Conservation (phyloP, 768 basidiomycete genomes). For the Mycena haematopus region DNA sequence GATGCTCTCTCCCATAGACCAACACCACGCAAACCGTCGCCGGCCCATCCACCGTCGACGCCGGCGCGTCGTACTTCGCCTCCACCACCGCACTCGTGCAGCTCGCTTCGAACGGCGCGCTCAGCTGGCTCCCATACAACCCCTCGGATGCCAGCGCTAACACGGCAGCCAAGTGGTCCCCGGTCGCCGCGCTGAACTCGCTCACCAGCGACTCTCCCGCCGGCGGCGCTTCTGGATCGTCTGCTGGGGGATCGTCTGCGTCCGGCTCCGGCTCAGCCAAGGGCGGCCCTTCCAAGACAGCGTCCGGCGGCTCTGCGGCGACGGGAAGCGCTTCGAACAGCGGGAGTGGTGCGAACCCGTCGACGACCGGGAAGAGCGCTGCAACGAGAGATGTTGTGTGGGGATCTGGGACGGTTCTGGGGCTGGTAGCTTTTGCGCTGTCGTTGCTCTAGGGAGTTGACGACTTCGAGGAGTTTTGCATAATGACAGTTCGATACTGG, state of each 20-base stretch:
- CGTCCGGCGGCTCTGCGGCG: not conserved
- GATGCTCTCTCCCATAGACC: slow-evolving; percentile 36
- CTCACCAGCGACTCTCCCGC: slow-evolving; percentile 34
- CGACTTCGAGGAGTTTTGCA: not conserved
- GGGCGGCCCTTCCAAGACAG: not conserved
- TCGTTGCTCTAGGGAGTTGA: slow-evolving; percentile 16
- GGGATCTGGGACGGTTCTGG: slow-evolving; percentile 19
- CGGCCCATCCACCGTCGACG: slow-evolving; percentile 66
- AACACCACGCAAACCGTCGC: slow-evolving; percentile 69
- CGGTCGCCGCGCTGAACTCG: slow-evolving; percentile 51
- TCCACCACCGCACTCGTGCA: slow-evolving; percentile 68
- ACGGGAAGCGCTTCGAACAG: slow-evolving; percentile 1
- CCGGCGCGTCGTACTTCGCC: slow-evolving; percentile 68
- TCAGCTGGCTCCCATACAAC: slow-evolving; percentile 67
- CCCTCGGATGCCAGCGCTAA: slow-evolving; percentile 51
- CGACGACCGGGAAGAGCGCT: not conserved
- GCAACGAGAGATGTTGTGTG: slow-evolving; percentile 13
- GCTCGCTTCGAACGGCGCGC: slow-evolving; percentile 62
- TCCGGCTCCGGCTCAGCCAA: not conserved
- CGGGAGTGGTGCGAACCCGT: not conserved
- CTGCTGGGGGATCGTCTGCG: not conserved
- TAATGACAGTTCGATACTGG: not conserved
- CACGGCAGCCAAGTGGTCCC: slow-evolving; percentile 54
- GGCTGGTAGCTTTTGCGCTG: slow-evolving; percentile 19
- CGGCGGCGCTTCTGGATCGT: not conserved